Percentiles rank a stretch among this genome's conserved stretches.
These are phyloP conservation scores for Clathrospora elynae DNA, from an alignment of 2,329 filamentous ascomycete genomes.

Conservation along the genomic window DNA sequence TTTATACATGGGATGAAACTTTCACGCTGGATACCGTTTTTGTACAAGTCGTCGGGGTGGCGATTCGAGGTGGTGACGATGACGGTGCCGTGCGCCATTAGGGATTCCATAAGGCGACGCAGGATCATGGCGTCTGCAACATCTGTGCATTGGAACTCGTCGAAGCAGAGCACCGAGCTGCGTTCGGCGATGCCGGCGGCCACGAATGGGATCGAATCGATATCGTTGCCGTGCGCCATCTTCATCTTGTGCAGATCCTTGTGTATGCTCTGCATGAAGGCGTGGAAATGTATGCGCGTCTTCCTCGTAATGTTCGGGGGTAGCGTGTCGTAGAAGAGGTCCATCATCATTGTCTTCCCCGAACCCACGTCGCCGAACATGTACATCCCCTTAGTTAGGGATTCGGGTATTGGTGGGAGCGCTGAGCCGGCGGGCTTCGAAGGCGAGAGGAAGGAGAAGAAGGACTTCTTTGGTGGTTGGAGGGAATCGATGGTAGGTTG, in stretches of 20 bases:
- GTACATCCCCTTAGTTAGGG: constrained; percentile 86
- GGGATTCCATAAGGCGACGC: constrained; percentile 79
- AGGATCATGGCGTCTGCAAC: constrained; percentile 99
- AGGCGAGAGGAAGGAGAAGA: constrained; percentile 67
- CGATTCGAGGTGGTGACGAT: constrained; percentile 95
- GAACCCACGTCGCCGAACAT: constrained; percentile 96
- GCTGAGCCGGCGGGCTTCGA: constrained; percentile 45
- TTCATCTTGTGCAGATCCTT: constrained; percentile 88
- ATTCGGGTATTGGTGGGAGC: constrained; percentile 64
- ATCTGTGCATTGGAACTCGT: constrained; percentile 98
- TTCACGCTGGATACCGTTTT: constrained; percentile 94
- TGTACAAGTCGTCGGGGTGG: constrained; percentile 96
- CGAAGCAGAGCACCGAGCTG: constrained; percentile 89
- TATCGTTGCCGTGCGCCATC: constrained; percentile 83
- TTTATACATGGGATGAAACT: constrained; percentile 96
- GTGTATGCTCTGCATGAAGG: constrained; percentile 99
- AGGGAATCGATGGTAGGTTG: constrained; percentile 78
- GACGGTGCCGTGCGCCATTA: constrained; percentile 97
- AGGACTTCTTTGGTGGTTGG: constrained; percentile 58
- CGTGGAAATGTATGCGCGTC: constrained; percentile 96
- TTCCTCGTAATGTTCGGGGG: constrained; percentile 79
- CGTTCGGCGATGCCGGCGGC: constrained; percentile 91
- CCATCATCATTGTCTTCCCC: constrained; percentile 99
- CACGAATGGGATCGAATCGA: constrained; percentile 89
- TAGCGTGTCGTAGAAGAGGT: constrained; percentile 93